A percentile compares a stretch with the other conserved stretches of the same genome.
These are phyloP conservation scores for Cucurbita pepo DNA, from an alignment of 306 rosid genomes.

Conservation along the genomic window DNA sequence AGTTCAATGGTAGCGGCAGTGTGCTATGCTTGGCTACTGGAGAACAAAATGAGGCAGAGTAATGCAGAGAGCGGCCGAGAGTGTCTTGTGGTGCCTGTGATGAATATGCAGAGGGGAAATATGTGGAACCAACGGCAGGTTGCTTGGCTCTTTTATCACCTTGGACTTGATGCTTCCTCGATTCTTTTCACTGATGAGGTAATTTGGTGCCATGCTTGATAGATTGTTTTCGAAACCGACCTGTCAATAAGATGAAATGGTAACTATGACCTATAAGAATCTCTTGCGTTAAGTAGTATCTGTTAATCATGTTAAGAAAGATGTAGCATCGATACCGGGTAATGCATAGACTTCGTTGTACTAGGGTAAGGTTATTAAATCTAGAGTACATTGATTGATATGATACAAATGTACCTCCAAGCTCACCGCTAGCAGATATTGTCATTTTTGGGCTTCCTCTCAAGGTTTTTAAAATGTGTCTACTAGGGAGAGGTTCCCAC, in stretches of 20 bases:
- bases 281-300: background rate
- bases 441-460: too few species aligned
- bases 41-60: conserved; percentile 27
- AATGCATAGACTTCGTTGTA: background rate
- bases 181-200: conserved; percentile 73
- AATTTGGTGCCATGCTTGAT: background rate
- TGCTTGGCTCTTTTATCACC: conserved; percentile 77
- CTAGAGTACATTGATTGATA: background rate
- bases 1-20: conserved; percentile 76
- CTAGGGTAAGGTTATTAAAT: background rate
- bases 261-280: background rate
- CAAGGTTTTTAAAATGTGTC: too few species aligned
- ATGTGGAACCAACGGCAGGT: conserved; percentile 72
- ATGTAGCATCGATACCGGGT: background rate
- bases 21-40: conserved; percentile 64
- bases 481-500: too few species aligned
- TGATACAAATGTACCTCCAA: background rate
- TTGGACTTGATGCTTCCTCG: conserved; percentile 50
- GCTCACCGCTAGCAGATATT: too few species aligned
- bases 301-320: background rate
- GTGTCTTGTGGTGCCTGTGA: conserved; percentile 46
- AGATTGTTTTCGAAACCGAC: background rate
- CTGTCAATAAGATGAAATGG: background rate
- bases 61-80: conserved; percentile 13
- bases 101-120: conserved; percentile 40